Conservation (phyloP, 805 yeast species). For the Candida caryicola region DNA sequence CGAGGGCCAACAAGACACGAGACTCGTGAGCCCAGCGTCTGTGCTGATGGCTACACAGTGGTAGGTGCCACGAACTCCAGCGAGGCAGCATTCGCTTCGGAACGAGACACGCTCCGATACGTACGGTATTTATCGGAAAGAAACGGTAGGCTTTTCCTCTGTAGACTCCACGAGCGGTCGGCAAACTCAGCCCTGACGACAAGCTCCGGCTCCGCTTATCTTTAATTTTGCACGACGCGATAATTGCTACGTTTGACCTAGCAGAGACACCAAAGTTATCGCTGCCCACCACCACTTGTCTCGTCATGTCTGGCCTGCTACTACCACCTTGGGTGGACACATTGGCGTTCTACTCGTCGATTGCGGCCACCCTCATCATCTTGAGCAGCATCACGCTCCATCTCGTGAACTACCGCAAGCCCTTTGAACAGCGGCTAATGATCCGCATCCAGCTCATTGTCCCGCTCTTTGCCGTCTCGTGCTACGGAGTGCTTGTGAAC, state of each 20-base stretch:
- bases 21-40: too few species aligned
- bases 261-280: not conserved
- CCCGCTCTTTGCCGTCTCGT: slow-evolving; percentile 74
- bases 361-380: slow-evolving; percentile 22
- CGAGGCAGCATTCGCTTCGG: too few species aligned
- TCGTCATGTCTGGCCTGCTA: slow-evolving; percentile 1
- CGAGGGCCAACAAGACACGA: too few species aligned
- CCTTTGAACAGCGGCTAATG: slow-evolving; percentile 80
- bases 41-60: too few species aligned
- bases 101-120: too few species aligned
- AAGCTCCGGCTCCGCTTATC: not conserved
- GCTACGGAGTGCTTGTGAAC: slow-evolving; percentile 55
- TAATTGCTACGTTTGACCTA: not conserved
- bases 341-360: slow-evolving; percentile 19
- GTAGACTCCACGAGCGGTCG: too few species aligned
- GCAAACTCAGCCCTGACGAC: too few species aligned
- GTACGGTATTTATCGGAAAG: too few species aligned
- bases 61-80: too few species aligned
- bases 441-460: slow-evolving; percentile 79
- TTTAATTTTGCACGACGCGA: not conserved
- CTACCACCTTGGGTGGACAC: slow-evolving; percentile 21
- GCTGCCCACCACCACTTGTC: not conserved
- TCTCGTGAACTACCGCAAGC: slow-evolving; percentile 73
- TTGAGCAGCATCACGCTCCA: slow-evolving; percentile 29
- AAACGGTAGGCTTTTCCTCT: too few species aligned